Percentiles rank a stretch among this genome's conserved stretches.
Evolutionary conservation across 345 rosid species (phyloP).

Genomic region (Dovyalis caffra): DNA sequence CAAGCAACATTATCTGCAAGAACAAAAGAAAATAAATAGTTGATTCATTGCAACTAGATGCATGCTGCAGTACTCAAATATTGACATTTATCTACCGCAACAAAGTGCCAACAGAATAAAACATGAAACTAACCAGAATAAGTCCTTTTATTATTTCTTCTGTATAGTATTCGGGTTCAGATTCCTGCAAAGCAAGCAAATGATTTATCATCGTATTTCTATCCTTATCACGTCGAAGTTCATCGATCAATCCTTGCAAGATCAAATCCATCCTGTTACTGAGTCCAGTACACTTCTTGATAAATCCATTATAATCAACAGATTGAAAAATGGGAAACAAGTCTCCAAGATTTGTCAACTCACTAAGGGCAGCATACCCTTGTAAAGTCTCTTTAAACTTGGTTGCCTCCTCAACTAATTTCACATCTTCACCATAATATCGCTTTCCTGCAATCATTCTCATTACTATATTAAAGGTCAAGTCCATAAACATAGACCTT

Average conservation of each 20-base stretch:
- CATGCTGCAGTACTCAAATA: too few relatives aligned
- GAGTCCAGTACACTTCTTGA: conserved; percentile 28
- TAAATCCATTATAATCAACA: conserved; percentile 23
- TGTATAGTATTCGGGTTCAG: too few relatives aligned
- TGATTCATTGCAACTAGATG: too few relatives aligned
- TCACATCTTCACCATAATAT: conserved; percentile 41
- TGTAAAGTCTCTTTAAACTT: conserved; percentile 34
- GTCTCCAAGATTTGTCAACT: conserved; percentile 39
- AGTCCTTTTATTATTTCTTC: too few relatives aligned
- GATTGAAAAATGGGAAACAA: conserved; percentile 41
- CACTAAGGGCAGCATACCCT: conserved; percentile 23
- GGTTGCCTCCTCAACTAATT: conserved; percentile 32
- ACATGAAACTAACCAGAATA: not conserved
- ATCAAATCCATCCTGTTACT: conserved; percentile 38
- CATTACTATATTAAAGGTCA: too few relatives aligned
- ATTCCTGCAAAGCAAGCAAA: too few relatives aligned
- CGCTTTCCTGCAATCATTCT: conserved; percentile 23
- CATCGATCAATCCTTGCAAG: conserved; percentile 49
- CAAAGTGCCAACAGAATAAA: too few relatives aligned
- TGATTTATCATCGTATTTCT: too few relatives aligned
- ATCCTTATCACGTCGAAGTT: conserved; percentile 20
- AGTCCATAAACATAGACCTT: not conserved
- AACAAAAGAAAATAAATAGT: too few relatives aligned
- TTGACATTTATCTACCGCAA: too few relatives aligned
- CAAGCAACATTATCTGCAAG: too few relatives aligned